Evolutionary conservation across 352 stramenopile species (phyloP), one percentile per base, ranked within the genome.

Genomic region (Phytophthora idaei): DNA sequence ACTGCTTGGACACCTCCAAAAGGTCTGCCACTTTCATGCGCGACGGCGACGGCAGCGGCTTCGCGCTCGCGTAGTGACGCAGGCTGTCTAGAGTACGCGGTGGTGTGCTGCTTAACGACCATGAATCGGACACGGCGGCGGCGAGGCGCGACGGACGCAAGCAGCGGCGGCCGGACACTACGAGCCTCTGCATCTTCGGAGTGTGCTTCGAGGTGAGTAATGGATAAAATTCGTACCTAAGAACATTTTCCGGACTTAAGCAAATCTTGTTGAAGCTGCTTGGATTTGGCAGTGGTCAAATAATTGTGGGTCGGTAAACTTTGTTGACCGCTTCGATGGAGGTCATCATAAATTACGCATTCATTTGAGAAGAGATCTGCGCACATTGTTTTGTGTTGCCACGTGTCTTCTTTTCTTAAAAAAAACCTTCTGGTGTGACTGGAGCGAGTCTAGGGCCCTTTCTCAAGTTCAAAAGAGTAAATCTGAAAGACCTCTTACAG

Each of bases 11-110:
- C 47, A 91, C 77, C 29, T 84, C 80, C 34, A 94, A 75, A 36
- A 94, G 64, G 57, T 94, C 85, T 9, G 83, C 76, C 27, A 91
- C 85, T 14, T 67, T 83, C 79, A 83, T 87, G 32, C 74, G 72
- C 7, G 79, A 76, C 34, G 77, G 74, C 2, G 77, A 81, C 15
- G 67, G 60, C 37, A 75, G 48, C 32, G 70, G 49, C 44, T 69
- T 74, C 17, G 67, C 55, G 31, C 64, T 70, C 31, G 58, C 28
- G 41, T 62, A 73, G 17, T 15, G 12, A 11, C 67, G 63, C 14
- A n/a, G 14, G 14, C 17, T 45, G 14, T 56, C 49, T 11, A 55
- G 3, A 14, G 28, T 27, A 10, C 9, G 27, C 1, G 9, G 8
- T 25, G 25, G 11, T 17, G 34, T 12, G 12, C 8, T 25, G 5